Conservation (phyloP, 768 basidiomycete species). For the Russula emetica region DNA sequence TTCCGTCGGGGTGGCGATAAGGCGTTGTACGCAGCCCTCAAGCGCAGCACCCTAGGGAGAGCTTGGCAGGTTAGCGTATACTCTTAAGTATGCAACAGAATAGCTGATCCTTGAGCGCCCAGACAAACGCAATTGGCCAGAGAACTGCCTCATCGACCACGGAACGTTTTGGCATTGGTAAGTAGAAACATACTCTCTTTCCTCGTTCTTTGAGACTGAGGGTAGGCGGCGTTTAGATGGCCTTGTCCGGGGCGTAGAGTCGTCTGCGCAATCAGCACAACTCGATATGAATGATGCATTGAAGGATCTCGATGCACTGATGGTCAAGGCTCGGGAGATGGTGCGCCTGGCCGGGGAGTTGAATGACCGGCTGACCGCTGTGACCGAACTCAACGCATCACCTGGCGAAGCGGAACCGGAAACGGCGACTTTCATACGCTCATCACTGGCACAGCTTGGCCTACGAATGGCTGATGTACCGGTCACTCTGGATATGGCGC, state of each 20-base stretch:
- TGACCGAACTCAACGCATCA: conserved; percentile 27
- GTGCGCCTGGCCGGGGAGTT: conserved; percentile 85
- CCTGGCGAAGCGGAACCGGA: conserved; percentile 54
- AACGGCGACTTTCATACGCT: conserved; percentile 82
- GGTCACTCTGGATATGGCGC: conserved; percentile 84
- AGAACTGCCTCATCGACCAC: conserved; percentile 9
- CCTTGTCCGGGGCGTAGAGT: conserved; percentile 72
- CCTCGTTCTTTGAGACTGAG: neutral
- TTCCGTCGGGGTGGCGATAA: conserved; percentile 91
- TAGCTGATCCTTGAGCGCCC: conserved; percentile 8
- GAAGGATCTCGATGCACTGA: conserved; percentile 83
- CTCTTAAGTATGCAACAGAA: neutral
- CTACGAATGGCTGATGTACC: conserved; percentile 73
- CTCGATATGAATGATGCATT: conserved; percentile 71
- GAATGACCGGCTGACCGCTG: conserved; percentile 67
- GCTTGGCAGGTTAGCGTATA: conserved; percentile 61
- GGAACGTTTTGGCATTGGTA: conserved; percentile 50
- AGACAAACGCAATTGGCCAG: conserved; percentile 15
- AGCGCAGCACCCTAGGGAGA: conserved; percentile 62
- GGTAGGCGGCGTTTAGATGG: conserved; percentile 50
- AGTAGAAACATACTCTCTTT: conserved; percentile 32
- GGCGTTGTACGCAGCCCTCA: conserved; percentile 71
- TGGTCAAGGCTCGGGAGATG: conserved; percentile 90
- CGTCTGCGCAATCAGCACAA: conserved; percentile 57
- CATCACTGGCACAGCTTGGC: conserved; percentile 86